Evolutionary conservation across 208 protist genomes (phyloP).

Genomic region (Spongospora subterranea): DNA sequence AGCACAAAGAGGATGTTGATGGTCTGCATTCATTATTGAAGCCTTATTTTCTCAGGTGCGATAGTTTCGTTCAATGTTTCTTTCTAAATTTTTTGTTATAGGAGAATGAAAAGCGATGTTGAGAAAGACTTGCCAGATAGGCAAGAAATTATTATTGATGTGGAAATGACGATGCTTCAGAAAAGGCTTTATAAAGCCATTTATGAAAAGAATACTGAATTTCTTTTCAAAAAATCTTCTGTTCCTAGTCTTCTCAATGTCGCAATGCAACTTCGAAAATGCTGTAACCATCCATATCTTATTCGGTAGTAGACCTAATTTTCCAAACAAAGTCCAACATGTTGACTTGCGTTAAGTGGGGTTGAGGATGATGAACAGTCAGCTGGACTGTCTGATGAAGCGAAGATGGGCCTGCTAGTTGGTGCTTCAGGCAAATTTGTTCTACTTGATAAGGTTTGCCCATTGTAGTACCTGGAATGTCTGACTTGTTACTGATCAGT

Average conservation of each 20-base stretch:
- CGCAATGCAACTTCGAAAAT: constrained; percentile 86
- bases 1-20: constrained; percentile 60
- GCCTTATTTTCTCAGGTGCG: constrained; percentile 55
- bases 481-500: neutral
- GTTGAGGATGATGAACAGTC: neutral
- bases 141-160: constrained; percentile 57
- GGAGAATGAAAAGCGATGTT: constrained; percentile 60
- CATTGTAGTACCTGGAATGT: neutral
- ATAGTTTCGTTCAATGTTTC: neutral
- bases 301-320: neutral
- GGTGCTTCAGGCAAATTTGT: constrained; percentile 81
- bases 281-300: constrained; percentile 88
- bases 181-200: constrained; percentile 58
- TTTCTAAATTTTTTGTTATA: neutral
- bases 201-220: constrained; percentile 62
- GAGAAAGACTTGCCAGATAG: constrained; percentile 60
- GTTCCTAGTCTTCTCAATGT: constrained; percentile 65
- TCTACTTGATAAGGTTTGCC: constrained; percentile 85
- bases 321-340: neutral
- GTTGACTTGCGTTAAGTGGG: neutral
- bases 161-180: constrained; percentile 55
- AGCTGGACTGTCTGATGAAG: neutral
- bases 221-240: constrained; percentile 55
- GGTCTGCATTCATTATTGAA: constrained; percentile 43
- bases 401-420: constrained; percentile 8